phyloP scores from a whole-genome alignment of 768 basidiomycete species.

The Steccherinum ochraceum region DNA sequence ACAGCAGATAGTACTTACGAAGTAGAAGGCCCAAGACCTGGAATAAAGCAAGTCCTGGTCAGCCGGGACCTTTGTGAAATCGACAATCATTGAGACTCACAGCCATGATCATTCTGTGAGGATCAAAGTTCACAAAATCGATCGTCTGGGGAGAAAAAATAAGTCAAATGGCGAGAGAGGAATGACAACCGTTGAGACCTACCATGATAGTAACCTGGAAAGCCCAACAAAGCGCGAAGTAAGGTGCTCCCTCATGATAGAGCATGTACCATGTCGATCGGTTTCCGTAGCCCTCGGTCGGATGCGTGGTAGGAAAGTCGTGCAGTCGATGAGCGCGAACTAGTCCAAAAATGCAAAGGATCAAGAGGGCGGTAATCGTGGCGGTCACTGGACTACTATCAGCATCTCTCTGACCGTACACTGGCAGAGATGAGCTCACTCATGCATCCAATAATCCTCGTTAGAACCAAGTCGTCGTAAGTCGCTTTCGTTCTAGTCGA shows the following conservation, averaged over 20 bases:
- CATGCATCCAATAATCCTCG: neutral
- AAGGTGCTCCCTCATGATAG: neutral
- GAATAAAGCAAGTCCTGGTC: neutral
- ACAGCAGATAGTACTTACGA: neutral
- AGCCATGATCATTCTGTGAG: neutral
- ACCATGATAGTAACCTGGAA: neutral
- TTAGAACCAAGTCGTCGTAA: neutral
- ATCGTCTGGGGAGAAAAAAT: neutral
- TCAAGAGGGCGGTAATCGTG: neutral
- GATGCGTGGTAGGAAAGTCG: neutral
- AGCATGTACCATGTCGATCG: neutral
- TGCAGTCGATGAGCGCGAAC: neutral
- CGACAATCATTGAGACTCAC: neutral
- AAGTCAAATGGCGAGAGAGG: neutral
- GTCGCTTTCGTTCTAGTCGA: neutral
- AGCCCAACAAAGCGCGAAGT: neutral
- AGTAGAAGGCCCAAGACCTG: constrained; percentile 1
- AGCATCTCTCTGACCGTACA: neutral
- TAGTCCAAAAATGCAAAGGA: neutral
- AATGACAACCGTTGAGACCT: neutral
- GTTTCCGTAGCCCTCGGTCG: neutral
- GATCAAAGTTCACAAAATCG: neutral
- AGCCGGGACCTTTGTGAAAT: neutral
- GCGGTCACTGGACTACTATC: neutral
- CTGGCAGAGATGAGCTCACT: neutral